Conservation (phyloP, 139 green algal species). For the Ulvella scutata region DNA sequence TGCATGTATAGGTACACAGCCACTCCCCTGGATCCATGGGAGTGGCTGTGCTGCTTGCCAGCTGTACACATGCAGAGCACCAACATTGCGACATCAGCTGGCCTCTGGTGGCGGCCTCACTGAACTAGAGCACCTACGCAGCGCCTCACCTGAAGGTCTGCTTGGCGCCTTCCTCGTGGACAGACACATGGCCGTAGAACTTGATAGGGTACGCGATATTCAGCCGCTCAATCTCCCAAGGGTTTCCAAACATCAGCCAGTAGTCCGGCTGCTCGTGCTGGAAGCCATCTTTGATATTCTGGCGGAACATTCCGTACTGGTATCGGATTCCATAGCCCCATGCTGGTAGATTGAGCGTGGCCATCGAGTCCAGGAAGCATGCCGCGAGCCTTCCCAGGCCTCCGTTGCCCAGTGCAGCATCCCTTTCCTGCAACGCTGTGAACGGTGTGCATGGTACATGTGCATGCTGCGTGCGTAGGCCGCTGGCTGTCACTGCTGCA, state of each 20-base stretch:
- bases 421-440: constrained; percentile 29
- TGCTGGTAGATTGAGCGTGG: constrained; percentile 84
- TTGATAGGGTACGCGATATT: constrained; percentile 72
- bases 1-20: too few species aligned
- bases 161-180: constrained; percentile 48
- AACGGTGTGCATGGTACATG: too few species aligned
- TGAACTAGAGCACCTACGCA: too few species aligned
- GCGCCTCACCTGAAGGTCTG: constrained; percentile 23
- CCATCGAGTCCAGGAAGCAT: constrained; percentile 98
- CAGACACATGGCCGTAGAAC: constrained; percentile 81
- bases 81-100: too few species aligned
- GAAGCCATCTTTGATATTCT: constrained; percentile 77
- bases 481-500: too few species aligned
- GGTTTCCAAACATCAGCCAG: constrained; percentile 92
- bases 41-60: too few species aligned
- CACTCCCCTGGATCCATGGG: too few species aligned
- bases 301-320: constrained; percentile 96
- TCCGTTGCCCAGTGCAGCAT: constrained; percentile 93
- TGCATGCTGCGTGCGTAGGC: too few species aligned
- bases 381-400: constrained; percentile 91
- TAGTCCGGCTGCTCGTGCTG: constrained; percentile 95
- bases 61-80: too few species aligned
- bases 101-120: too few species aligned
- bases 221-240: constrained; percentile 88
- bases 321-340: constrained; percentile 99